These are phyloP conservation scores for Tylopilus vinaceipallidus DNA, from an alignment of 768 basidiomycete species.

Conservation along the genomic window DNA sequence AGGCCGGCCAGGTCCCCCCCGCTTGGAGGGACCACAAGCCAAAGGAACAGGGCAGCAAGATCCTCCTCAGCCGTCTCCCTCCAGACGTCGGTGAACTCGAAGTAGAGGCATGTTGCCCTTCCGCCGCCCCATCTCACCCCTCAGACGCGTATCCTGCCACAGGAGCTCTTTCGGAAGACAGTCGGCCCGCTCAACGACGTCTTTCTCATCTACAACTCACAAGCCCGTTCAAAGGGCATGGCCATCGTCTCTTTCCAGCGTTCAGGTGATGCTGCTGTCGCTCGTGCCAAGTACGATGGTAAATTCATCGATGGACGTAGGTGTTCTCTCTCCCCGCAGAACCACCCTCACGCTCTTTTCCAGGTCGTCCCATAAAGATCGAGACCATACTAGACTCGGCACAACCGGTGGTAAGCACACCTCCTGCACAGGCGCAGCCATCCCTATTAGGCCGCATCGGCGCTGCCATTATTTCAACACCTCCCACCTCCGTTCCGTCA, in stretches of 20 bases:
- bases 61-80: slow-evolving; percentile 64
- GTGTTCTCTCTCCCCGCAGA: slow-evolving; percentile 14
- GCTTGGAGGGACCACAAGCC: slow-evolving; percentile 55
- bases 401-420: slow-evolving; percentile 15
- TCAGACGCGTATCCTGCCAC: slow-evolving; percentile 9
- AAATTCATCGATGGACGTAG: slow-evolving; percentile 69
- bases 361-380: slow-evolving; percentile 67
- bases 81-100: slow-evolving; percentile 68
- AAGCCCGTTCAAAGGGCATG: slow-evolving; percentile 78
- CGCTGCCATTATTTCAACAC: slow-evolving; percentile 4
- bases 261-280: slow-evolving; percentile 58
- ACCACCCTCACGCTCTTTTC: background rate
- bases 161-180: slow-evolving; percentile 78
- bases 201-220: slow-evolving; percentile 73
- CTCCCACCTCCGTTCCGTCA: slow-evolving; percentile 1
- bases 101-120: slow-evolving; percentile 50
- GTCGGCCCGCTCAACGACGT: slow-evolving; percentile 70
- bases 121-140: background rate
- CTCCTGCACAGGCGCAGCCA: slow-evolving; percentile 30
- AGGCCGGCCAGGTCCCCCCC: slow-evolving; percentile 53
- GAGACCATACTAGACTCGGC: slow-evolving; percentile 56
- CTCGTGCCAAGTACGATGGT: slow-evolving; percentile 68
- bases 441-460: slow-evolving; percentile 41
- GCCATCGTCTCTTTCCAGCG: slow-evolving; percentile 69
- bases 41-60: slow-evolving; percentile 55